Evolutionary conservation across 805 yeast genomes (phyloP), one percentile per base, ranked within the genome.

Genomic region (Pichia paraexigua): DNA sequence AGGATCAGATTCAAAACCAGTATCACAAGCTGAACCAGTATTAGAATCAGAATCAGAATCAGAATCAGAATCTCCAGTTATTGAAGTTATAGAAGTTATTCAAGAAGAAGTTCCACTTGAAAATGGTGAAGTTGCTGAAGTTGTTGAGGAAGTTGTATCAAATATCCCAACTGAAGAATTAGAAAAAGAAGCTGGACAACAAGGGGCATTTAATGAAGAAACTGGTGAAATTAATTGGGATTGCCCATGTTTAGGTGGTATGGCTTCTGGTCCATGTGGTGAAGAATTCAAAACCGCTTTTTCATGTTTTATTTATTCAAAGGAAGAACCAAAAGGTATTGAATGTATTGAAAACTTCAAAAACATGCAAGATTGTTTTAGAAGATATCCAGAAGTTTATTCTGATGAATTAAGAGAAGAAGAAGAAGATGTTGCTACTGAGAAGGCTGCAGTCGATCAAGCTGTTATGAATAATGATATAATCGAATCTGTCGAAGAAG

Each of bases 201-300:
- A 74, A 54, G 86, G 89, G 40, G 97, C 98, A 5, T 92, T 81
- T 71, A 81, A 92, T 72, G 97, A 97, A 30, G 96, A 87, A 63
- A 94, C 99, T 3, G 99, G 99, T 30, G 98, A 92, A 67, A 94
- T 94, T 71, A 92, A 94, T 79, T 94, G 99, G 99, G 98, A 94
- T 65, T 94, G 99, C 69, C 98, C 99, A n/a, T 92, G 98, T 70
- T 75, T 94, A 47, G 99, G 98, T 35, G 99, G 99, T 42, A 89
- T 94, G 97, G 98, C 99, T 32, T 77, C 91, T 58, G 99, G 99
- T 0, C 98, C 99, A 51, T 94, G 99, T 72, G 99, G 99, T 52
- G 91, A 83, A 61, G 96, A 90, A 71, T 89, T 89, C 75, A 89
- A 87, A 71, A 89, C 80, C 49, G 98, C 99, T 0, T 94, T 94